Evolutionary conservation across 805 yeast species (phyloP).

Genomic region (Wickerhamomyces ciferrii): DNA sequence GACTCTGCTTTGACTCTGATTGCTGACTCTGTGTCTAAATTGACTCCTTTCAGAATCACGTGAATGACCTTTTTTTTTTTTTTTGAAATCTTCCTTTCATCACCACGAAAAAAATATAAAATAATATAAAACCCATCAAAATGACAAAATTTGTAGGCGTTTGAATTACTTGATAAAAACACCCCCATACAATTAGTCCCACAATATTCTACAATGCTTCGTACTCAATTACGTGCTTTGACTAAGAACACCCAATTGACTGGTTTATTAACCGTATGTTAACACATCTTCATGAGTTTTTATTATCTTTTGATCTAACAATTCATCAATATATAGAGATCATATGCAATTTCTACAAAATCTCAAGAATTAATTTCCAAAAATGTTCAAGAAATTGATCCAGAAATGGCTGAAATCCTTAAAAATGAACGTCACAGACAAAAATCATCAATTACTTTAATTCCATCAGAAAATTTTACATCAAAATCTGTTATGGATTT

Average conservation of each 20-base stretch:
- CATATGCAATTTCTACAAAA: slow-evolving; percentile 42
- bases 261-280: neutral
- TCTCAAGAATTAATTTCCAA: slow-evolving; percentile 54
- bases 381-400: slow-evolving; percentile 66
- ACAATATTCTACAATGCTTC: slow-evolving; percentile 16
- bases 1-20: neutral
- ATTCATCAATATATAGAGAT: too few relatives aligned
- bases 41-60: neutral
- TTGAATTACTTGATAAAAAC: too few relatives aligned
- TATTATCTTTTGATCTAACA: neutral
- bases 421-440: slow-evolving; percentile 79
- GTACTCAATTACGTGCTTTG: slow-evolving; percentile 12
- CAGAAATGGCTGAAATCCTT: slow-evolving; percentile 79
- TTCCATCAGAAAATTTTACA: slow-evolving; percentile 95
- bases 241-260: neutral
- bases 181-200: too few relatives aligned
- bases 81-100: too few relatives aligned
- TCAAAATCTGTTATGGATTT: slow-evolving; percentile 92
- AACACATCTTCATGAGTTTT: too few relatives aligned
- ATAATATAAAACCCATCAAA: too few relatives aligned
- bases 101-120: too few relatives aligned
- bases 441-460: slow-evolving; percentile 84
- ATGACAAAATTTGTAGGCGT: too few relatives aligned
- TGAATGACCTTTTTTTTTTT: too few relatives aligned
- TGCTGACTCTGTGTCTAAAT: neutral